These are phyloP conservation scores for Apophysomyces trapeziformis DNA, from an alignment of 371 early-diverging fungal species.

Conservation along the genomic window DNA sequence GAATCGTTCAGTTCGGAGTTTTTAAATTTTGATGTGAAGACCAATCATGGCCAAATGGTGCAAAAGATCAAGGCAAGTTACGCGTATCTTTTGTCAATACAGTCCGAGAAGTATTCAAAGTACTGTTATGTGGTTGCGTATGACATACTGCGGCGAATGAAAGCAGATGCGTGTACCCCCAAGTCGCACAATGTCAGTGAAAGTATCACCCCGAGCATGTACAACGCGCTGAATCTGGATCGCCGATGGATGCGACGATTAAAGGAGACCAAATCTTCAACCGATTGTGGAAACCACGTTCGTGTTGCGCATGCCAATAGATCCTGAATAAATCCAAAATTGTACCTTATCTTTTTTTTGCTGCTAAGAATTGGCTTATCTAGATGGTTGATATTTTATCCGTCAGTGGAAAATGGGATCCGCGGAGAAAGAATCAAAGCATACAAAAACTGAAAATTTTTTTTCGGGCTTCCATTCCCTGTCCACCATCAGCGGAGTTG, in stretches of 20 bases:
- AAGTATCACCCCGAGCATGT: constrained; percentile 11
- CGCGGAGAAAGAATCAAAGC: too few relatives aligned
- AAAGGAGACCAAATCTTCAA: background rate
- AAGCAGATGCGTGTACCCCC: constrained; percentile 18
- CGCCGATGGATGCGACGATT: constrained; percentile 7
- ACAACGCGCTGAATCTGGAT: constrained; percentile 10
- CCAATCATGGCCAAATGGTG: constrained; percentile 20
- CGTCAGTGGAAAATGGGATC: too few relatives aligned
- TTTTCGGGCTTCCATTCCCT: too few relatives aligned
- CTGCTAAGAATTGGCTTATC: too few relatives aligned
- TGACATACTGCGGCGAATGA: constrained; percentile 31
- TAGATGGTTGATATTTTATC: too few relatives aligned
- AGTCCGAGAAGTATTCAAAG: constrained; percentile 22
- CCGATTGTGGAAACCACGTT: background rate
- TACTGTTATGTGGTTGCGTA: constrained; percentile 38
- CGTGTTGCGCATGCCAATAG: background rate
- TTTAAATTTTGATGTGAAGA: constrained; percentile 16
- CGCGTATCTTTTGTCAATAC: constrained; percentile 22
- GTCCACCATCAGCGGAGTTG: too few relatives aligned
- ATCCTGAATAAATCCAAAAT: background rate
- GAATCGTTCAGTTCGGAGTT: background rate
- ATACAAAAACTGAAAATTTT: too few relatives aligned
- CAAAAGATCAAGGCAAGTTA: constrained; percentile 29
- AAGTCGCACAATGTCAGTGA: background rate
- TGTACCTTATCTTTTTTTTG: too few relatives aligned